These are phyloP conservation scores for Aethionema arabicum DNA, from an alignment of 345 rosid genomes.

Conservation along the genomic window DNA sequence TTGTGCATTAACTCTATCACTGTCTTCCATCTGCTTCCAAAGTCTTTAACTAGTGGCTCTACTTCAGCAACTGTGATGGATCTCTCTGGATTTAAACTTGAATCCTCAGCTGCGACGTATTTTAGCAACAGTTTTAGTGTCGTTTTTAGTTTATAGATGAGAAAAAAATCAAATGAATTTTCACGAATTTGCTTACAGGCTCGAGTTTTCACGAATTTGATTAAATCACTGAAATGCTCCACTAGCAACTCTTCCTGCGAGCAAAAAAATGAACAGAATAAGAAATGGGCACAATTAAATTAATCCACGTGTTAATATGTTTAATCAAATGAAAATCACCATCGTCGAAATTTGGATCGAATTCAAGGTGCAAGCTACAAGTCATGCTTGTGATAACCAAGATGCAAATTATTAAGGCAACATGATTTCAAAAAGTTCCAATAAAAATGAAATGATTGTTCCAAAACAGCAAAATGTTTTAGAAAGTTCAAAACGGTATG, in stretches of 20 bases:
- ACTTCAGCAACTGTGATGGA: conserved; percentile 72
- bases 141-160: not conserved
- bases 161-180: not conserved
- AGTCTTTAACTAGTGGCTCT: conserved; percentile 84
- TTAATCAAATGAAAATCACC: not conserved
- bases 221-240: conserved; percentile 89
- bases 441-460: not conserved
- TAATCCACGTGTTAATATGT: not conserved
- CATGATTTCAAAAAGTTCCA: not conserved
- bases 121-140: conserved; percentile 5
- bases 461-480: too few relatives aligned
- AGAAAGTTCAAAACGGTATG: too few relatives aligned
- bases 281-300: not conserved
- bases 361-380: not conserved
- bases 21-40: conserved; percentile 86
- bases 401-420: not conserved
- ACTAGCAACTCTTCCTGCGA: conserved; percentile 85
- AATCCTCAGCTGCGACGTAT: conserved; percentile 72
- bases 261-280: not conserved
- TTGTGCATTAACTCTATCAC: conserved; percentile 97
- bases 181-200: conserved; percentile 58
- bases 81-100: conserved; percentile 57
- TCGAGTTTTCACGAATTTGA: conserved; percentile 85
- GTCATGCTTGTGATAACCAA: not conserved
- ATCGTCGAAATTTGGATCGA: not conserved